Evolutionary conservation across 2,329 filamentous ascomycete genomes (phyloP), one percentile per base, ranked within the genome.

Genomic region (Boeremia exigua): DNA sequence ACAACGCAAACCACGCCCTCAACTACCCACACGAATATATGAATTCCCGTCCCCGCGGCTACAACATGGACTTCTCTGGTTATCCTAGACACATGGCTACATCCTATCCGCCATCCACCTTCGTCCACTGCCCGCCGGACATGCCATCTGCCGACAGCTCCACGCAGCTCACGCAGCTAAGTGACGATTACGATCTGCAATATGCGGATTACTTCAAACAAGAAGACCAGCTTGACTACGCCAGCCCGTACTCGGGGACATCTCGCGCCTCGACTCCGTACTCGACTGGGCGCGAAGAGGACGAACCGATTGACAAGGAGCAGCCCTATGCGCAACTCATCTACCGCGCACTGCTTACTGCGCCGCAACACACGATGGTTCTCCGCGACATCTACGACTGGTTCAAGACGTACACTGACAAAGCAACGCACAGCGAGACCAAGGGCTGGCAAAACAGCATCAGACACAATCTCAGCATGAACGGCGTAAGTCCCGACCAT

Each of bases 401-500:
- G 92, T 96, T 98, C 68, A 81, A 85, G 37, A 82, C 88, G 27
- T 88, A 96, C 69, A 96, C 92, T 2, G 84, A 85, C 63, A 96
- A 95, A 75, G 86, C 85, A 4, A 86, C 81, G 48, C 82, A 83
- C 40, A 82, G 81, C 7, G 72, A 75, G 47, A 77, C 75, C 4
- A 79, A 75, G 39, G 94, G 93, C 9, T 98, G 94, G 94, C 90
- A 94, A 77, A 98, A 97, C 75, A 96, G 91, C 72, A 96, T 98
- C 62, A 86, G 94, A 2, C 94, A 98, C 75, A 98, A 98, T 66
- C 80, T 98, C 7, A 96, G 92, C 43, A 97, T 98, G 93, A 98
- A 98, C 67, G 83, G 84, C 58, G 94, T 97, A 85, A 77, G 86
- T 58, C 12, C 30, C n/a, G 1, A n/a, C 19, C 38, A 14, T 37